Evolutionary conservation across 2,329 filamentous ascomycete species (phyloP).

Genomic region (Aspergillus clavatus): DNA sequence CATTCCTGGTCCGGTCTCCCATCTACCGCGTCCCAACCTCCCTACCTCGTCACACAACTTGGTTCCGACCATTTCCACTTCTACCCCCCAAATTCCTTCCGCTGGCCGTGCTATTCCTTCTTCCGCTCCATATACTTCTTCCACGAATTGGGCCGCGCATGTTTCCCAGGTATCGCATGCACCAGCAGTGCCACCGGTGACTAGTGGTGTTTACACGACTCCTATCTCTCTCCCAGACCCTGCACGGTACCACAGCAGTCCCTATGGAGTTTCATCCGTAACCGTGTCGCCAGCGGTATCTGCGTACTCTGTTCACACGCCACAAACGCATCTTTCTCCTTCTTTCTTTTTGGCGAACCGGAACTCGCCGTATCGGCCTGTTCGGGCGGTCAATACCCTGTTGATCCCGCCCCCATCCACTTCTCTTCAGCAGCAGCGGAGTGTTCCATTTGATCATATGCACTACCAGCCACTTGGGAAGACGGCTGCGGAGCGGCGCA

Average conservation of each 20-base stretch:
- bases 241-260: slow-evolving; percentile 45
- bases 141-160: slow-evolving; percentile 49
- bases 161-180: slow-evolving; percentile 38
- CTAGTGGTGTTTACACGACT: slow-evolving; percentile 27
- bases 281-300: slow-evolving; percentile 64
- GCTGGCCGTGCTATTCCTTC: slow-evolving; percentile 68
- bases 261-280: slow-evolving; percentile 50
- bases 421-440: slow-evolving; percentile 70
- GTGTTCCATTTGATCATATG: slow-evolving; percentile 65
- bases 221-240: slow-evolving; percentile 31
- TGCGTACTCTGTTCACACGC: slow-evolving; percentile 56
- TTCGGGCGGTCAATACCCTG: slow-evolving; percentile 85
- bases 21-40: slow-evolving; percentile 68
- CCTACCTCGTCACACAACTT: slow-evolving; percentile 53
- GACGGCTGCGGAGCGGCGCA: slow-evolving; percentile 58
- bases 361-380: slow-evolving; percentile 86
- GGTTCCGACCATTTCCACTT: slow-evolving; percentile 39
- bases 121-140: slow-evolving; percentile 59
- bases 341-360: slow-evolving; percentile 83
- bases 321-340: slow-evolving; percentile 73
- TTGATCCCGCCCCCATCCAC: slow-evolving; percentile 78
- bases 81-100: slow-evolving; percentile 56
- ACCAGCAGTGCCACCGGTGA: slow-evolving; percentile 24
- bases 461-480: slow-evolving; percentile 75
- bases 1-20: slow-evolving; percentile 38